phyloP scores from a whole-genome alignment of 306 rosid genomes.

The Cucurbita argyrosperma region DNA sequence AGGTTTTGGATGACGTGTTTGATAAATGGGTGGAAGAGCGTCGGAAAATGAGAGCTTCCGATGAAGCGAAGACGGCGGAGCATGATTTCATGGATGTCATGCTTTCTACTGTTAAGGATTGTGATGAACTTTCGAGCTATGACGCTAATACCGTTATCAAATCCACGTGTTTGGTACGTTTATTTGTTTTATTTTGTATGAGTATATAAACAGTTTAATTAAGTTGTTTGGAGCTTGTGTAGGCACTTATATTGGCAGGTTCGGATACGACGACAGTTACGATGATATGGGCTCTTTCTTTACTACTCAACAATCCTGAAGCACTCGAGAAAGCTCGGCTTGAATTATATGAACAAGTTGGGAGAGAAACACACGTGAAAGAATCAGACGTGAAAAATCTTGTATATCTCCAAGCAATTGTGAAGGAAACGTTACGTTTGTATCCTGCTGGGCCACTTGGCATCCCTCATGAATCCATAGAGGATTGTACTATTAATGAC shows the following conservation, averaged over 20 bases:
- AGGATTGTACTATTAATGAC: conserved; percentile 16
- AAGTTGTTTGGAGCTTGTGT: neutral
- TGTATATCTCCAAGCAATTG: conserved; percentile 11
- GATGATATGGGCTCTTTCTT: conserved; percentile 7
- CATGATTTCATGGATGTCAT: conserved; percentile 26
- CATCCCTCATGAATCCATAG: conserved; percentile 1
- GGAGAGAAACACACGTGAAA: conserved; percentile 8
- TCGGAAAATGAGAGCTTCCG: conserved; percentile 9
- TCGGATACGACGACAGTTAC: conserved; percentile 1
- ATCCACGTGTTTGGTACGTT: neutral
- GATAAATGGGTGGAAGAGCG: conserved; percentile 41
- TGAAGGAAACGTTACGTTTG: neutral
- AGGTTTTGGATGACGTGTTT: conserved; percentile 33
- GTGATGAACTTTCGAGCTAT: neutral
- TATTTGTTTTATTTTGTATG: neutral
- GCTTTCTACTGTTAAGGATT: neutral
- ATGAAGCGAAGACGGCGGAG: neutral
- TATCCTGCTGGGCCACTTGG: conserved; percentile 14
- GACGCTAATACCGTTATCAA: neutral
- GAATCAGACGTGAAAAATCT: conserved; percentile 16
- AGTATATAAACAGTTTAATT: no score
- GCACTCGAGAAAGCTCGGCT: neutral
- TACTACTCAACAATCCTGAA: conserved; percentile 2
- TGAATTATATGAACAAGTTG: conserved; percentile 6
- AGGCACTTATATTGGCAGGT: conserved; percentile 1